A percentile compares a stretch with the other conserved stretches of the same genome.
These are phyloP conservation scores for Bacterosira constricta DNA, from an alignment of 108 stramenopile genomes.

Conservation along the genomic window DNA sequence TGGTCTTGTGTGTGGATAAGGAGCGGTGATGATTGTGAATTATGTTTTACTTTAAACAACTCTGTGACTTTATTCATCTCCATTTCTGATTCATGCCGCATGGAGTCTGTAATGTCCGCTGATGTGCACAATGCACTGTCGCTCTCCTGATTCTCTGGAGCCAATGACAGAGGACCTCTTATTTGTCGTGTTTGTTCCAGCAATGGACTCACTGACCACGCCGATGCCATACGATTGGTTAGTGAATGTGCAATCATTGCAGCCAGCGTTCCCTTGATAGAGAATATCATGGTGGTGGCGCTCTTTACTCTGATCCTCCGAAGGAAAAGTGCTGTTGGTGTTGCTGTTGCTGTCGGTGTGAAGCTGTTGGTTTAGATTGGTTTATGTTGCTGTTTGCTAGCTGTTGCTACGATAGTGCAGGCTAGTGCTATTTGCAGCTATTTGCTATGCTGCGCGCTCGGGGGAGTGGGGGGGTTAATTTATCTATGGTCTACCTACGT, in stretches of 20 bases:
- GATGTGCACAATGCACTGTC: slow-evolving; percentile 2
- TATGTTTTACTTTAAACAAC: neutral
- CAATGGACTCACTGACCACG: neutral
- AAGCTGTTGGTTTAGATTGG: too few relatives aligned
- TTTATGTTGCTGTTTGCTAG: too few relatives aligned
- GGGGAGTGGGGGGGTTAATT: too few relatives aligned
- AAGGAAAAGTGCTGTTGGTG: too few relatives aligned
- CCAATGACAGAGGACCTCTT: neutral
- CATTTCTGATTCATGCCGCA: slow-evolving; percentile 27
- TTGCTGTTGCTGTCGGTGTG: too few relatives aligned
- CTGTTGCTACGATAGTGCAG: too few relatives aligned
- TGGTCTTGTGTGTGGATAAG: slow-evolving; percentile 37
- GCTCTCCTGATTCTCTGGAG: neutral
- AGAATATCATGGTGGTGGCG: too few relatives aligned
- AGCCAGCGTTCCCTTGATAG: neutral
- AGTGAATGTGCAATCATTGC: neutral
- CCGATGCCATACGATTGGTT: neutral
- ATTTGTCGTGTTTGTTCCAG: neutral
- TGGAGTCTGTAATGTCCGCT: slow-evolving; percentile 37
- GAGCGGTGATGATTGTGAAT: slow-evolving; percentile 15
- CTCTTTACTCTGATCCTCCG: too few relatives aligned
- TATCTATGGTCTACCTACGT: too few relatives aligned
- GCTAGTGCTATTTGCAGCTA: too few relatives aligned
- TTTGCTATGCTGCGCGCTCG: too few relatives aligned
- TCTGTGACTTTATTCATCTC: slow-evolving; percentile 19